A percentile compares a stretch with the other conserved stretches of the same genome.
These are phyloP conservation scores for Gynostemma pentaphyllum DNA, from an alignment of 306 rosid genomes.

Conservation along the genomic window DNA sequence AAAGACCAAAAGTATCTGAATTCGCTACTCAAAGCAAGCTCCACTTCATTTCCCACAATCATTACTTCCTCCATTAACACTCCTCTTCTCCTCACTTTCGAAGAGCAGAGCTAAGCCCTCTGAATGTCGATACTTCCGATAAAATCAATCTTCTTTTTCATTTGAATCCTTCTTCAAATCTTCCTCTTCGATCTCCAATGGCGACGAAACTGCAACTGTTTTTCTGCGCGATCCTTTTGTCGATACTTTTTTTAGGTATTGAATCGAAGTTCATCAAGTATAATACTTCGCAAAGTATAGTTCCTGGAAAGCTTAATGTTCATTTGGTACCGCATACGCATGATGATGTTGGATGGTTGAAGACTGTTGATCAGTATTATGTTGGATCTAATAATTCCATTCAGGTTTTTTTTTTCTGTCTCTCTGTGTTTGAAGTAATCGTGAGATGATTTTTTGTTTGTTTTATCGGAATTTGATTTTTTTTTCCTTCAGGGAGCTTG, in stretches of 20 bases:
- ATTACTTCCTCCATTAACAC: neutral
- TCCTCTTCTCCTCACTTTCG: neutral
- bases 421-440: neutral
- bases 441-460: neutral
- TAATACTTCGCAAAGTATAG: slow-evolving; percentile 26
- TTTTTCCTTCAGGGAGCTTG: slow-evolving; percentile 15
- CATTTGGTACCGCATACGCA: slow-evolving; percentile 49
- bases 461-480: neutral
- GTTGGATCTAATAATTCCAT: slow-evolving; percentile 52
- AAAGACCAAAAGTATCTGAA: neutral
- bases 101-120: no score
- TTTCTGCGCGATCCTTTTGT: neutral
- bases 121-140: neutral
- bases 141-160: neutral
- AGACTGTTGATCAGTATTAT: slow-evolving; percentile 51
- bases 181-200: neutral
- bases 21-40: slow-evolving; percentile 11
- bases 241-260: neutral
- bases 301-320: slow-evolving; percentile 35
- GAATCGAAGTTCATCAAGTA: slow-evolving; percentile 30
- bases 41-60: neutral
- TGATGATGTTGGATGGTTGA: slow-evolving; percentile 55
- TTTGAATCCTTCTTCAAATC: neutral
- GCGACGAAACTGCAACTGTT: neutral
- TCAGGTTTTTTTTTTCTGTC: slow-evolving; percentile 17